Percentiles rank a stretch among this genome's conserved stretches.
Evolutionary conservation across 1,284 basidiomycete species (phyloP).

Genomic region (Flammula alnicola): DNA sequence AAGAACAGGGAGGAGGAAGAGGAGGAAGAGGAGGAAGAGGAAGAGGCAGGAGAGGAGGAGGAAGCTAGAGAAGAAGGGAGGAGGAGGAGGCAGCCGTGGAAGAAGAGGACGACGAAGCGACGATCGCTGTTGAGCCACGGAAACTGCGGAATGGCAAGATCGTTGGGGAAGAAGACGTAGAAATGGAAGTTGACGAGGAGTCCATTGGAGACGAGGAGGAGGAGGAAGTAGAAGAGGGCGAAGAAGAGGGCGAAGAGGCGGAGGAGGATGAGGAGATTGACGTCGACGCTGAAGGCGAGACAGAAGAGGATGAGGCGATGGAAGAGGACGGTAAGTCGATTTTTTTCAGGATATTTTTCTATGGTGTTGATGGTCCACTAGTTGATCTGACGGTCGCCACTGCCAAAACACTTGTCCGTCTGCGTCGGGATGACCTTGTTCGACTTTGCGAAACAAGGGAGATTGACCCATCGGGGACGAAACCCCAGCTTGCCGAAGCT

Average conservation of each 20-base stretch:
- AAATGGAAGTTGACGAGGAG: conserved; percentile 45
- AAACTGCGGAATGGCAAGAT: conserved; percentile 74
- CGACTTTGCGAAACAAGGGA: conserved; percentile 86
- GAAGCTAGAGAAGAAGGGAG: conserved; percentile 39
- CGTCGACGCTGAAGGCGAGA: conserved; percentile 49
- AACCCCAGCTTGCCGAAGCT: conserved; percentile 87
- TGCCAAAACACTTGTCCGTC: conserved; percentile 77
- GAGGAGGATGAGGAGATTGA: conserved; percentile 44
- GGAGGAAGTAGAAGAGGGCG: conserved; percentile 54
- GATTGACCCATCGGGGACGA: conserved; percentile 83
- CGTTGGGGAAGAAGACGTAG: conserved; percentile 66
- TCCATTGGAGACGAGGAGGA: conserved; percentile 45
- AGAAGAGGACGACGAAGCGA: conserved; percentile 44
- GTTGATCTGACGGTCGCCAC: conserved; percentile 85
- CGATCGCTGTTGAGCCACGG: conserved; percentile 50
- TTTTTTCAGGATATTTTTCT: not conserved
- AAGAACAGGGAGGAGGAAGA: conserved; percentile 39
- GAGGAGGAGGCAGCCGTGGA: conserved; percentile 37
- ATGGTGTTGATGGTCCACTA: conserved; percentile 33
- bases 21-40: conserved; percentile 46
- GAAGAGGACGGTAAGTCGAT: conserved; percentile 58
- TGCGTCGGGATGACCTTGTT: conserved; percentile 86
- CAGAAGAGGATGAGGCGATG: conserved; percentile 62
- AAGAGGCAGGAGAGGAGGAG: conserved; percentile 45
- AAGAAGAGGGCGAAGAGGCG: conserved; percentile 44